These are phyloP conservation scores for Phaeotremella skinneri DNA, from an alignment of 768 basidiomycete species.

Conservation along the genomic window DNA sequence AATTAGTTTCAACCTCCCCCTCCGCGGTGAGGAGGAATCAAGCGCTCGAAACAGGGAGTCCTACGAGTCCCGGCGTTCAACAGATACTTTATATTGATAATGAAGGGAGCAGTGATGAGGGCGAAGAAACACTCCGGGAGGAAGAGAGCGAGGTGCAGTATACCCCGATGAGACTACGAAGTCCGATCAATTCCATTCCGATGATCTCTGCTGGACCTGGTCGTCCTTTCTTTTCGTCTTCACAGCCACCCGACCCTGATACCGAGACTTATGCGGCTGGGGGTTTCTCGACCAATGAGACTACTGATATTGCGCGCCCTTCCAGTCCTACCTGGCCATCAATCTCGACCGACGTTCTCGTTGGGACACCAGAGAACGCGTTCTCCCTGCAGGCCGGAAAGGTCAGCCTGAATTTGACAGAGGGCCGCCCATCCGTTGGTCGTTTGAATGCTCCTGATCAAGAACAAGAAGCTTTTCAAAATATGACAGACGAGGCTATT, in stretches of 20 bases:
- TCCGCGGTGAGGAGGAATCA: neutral
- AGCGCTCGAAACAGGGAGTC: neutral
- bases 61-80: slow-evolving; percentile 1
- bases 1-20: neutral
- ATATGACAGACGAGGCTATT: slow-evolving; percentile 6
- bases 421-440: neutral
- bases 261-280: neutral
- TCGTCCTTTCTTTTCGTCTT: neutral
- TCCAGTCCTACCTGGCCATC: neutral
- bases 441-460: neutral
- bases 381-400: neutral
- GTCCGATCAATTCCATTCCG: neutral
- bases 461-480: neutral
- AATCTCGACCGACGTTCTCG: neutral
- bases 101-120: neutral
- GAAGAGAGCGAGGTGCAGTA: neutral
- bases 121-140: neutral
- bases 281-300: neutral
- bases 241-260: neutral
- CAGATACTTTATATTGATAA: slow-evolving; percentile 26
- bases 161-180: neutral
- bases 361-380: neutral
- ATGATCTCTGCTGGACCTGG: neutral
- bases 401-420: neutral
- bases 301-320: neutral